Evolutionary conservation across 1,284 basidiomycete genomes (phyloP).

Genomic region (Cutaneotrichosporon sp.): DNA sequence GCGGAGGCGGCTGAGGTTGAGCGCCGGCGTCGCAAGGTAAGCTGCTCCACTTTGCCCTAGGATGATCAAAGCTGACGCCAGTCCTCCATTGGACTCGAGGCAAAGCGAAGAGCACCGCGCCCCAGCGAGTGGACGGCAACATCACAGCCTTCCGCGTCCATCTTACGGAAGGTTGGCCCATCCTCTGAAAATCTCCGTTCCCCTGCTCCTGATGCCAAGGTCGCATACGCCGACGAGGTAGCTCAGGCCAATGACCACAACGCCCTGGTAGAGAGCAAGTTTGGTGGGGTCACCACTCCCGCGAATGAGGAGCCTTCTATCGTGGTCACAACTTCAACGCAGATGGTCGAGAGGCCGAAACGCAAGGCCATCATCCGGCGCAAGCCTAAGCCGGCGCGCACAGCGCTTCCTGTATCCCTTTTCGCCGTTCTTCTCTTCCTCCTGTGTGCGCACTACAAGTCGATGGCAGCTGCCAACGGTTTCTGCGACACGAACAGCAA

Average conservation of each 20-base stretch:
- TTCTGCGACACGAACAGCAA: conserved; percentile 68
- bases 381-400: conserved; percentile 12
- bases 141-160: conserved; percentile 17
- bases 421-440: conserved; percentile 51
- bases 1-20: conserved; percentile 47
- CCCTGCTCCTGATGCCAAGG: conserved; percentile 13
- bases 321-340: background rate
- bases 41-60: conserved; percentile 1
- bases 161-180: conserved; percentile 33
- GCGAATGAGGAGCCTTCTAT: background rate
- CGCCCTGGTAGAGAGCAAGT: conserved; percentile 27
- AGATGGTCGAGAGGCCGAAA: background rate
- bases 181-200: conserved; percentile 33
- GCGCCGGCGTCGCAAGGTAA: conserved; percentile 42
- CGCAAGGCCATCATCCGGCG: conserved; percentile 14
- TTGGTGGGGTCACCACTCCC: conserved; percentile 11
- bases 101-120: conserved; percentile 15
- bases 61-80: conserved; percentile 2
- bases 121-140: conserved; percentile 21
- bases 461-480: conserved; percentile 66
- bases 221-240: conserved; percentile 22
- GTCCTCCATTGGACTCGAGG: conserved; percentile 20
- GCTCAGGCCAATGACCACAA: conserved; percentile 34
- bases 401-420: conserved; percentile 50
- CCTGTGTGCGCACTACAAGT: conserved; percentile 48